These are phyloP conservation scores for Corymbia citriodora DNA, from an alignment of 441 rosid genomes.

Conservation along the genomic window DNA sequence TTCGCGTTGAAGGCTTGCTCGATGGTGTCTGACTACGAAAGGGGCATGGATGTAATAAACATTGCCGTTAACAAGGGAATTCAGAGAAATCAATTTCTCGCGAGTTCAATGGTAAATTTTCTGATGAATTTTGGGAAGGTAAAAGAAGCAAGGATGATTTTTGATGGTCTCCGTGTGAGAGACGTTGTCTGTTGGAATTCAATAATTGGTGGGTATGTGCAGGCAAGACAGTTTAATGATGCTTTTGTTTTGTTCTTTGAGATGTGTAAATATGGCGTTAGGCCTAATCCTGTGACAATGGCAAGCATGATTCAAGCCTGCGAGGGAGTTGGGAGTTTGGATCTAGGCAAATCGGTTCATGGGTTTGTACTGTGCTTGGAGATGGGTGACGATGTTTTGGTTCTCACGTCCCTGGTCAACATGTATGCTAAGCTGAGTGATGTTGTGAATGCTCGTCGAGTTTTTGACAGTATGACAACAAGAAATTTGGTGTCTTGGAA, in stretches of 20 bases:
- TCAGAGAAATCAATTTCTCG: constrained; percentile 13
- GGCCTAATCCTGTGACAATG: constrained; percentile 13
- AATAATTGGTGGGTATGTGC: constrained; percentile 14
- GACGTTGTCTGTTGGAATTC: constrained; percentile 26
- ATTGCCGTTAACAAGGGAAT: constrained; percentile 1
- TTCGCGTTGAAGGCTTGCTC: constrained; percentile 16
- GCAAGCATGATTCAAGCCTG: constrained; percentile 3
- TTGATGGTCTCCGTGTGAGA: constrained; percentile 6
- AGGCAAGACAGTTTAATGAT: constrained; percentile 1
- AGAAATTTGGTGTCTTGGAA: constrained; percentile 25
- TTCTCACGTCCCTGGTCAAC: constrained; percentile 12
- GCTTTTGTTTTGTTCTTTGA: constrained; percentile 1
- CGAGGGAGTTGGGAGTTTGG: neutral
- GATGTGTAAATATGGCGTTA: constrained; percentile 1
- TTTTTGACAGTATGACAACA: constrained; percentile 8
- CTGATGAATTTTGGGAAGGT: constrained; percentile 11
- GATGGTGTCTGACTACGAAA: constrained; percentile 13
- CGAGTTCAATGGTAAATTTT: constrained; percentile 17
- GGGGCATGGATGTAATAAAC: constrained; percentile 17
- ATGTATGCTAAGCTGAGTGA: constrained; percentile 24
- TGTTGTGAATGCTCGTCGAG: neutral
- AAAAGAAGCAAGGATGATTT: constrained; percentile 9
- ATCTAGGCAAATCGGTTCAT: constrained; percentile 15
- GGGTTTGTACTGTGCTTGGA: constrained; percentile 10
- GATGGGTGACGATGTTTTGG: constrained; percentile 11